Evolutionary conservation across 208 protist genomes (phyloP).

Genomic region (Leishmania turanica): DNA sequence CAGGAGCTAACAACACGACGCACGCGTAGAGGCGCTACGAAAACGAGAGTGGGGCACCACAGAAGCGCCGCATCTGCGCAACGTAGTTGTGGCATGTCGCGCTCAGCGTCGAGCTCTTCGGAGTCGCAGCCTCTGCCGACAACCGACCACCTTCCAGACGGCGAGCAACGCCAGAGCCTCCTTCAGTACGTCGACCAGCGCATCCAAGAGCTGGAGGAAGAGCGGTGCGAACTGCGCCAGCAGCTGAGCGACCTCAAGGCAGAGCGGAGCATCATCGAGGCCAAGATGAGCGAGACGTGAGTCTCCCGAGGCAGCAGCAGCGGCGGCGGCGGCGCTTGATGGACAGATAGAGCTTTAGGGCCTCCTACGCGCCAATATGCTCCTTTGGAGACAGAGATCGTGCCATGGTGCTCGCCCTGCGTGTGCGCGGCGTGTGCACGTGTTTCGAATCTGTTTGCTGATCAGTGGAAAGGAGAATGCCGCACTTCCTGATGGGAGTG

Average conservation of each 20-base stretch:
- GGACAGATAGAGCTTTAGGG: neutral
- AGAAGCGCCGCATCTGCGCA: neutral
- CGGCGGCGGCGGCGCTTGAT: neutral
- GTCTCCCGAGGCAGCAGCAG: neutral
- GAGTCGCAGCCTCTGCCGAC: constrained; percentile 2
- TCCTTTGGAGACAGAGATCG: neutral
- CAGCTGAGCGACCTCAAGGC: constrained; percentile 45
- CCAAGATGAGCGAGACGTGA: constrained; percentile 6
- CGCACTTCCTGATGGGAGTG: neutral
- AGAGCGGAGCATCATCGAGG: constrained; percentile 24
- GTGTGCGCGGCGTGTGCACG: neutral
- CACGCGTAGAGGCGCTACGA: neutral
- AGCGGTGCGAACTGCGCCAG: constrained; percentile 46
- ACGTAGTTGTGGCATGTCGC: neutral
- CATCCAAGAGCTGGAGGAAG: constrained; percentile 55
- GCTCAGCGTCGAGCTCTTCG: neutral
- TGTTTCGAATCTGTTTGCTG: neutral
- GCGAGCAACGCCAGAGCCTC: constrained; percentile 15
- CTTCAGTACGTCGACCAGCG: constrained; percentile 32
- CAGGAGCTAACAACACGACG: neutral
- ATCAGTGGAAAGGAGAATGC: neutral
- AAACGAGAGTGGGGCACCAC: neutral
- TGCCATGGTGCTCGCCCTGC: neutral
- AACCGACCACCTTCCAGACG: neutral
- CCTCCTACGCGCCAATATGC: neutral